Percentiles rank a stretch among this genome's conserved stretches.
These are phyloP conservation scores for Saccharomycopsis hybrid DNA, from an alignment of 1,139 yeast species.

Conservation along the genomic window DNA sequence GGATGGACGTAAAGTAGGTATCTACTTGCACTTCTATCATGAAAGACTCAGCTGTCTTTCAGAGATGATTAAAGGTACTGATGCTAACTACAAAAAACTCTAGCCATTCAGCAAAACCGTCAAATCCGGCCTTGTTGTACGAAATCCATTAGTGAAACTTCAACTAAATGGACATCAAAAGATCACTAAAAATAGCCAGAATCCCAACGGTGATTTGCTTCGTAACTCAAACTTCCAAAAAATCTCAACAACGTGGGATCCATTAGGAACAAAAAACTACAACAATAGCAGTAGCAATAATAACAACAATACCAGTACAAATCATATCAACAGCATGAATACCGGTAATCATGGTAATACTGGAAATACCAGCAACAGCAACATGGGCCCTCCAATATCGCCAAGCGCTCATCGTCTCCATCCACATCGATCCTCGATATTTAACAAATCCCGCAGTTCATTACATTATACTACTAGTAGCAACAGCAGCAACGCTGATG, in stretches of 20 bases:
- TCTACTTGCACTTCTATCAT: no score
- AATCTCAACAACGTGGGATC: constrained; percentile 13
- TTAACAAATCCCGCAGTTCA: neutral
- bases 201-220: neutral
- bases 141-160: constrained; percentile 21
- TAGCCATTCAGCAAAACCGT: no score
- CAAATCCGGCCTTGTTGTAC: neutral
- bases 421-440: constrained; percentile 1
- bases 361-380: neutral
- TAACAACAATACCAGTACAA: constrained; percentile 1
- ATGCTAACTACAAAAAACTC: no score
- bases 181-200: constrained; percentile 1
- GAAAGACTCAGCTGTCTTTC: no score
- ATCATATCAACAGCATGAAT: neutral
- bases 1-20: no score
- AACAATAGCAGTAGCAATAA: neutral
- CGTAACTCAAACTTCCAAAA: neutral
- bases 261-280: constrained; percentile 6
- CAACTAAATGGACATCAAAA: constrained; percentile 15
- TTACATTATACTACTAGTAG: neutral
- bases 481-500: neutral
- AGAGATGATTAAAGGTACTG: no score
- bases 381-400: constrained; percentile 9
- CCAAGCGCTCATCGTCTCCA: constrained; percentile 4
- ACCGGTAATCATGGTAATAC: neutral